phyloP scores from a whole-genome alignment of 2,329 filamentous ascomycete species.

The Shiraia bambusicola region DNA sequence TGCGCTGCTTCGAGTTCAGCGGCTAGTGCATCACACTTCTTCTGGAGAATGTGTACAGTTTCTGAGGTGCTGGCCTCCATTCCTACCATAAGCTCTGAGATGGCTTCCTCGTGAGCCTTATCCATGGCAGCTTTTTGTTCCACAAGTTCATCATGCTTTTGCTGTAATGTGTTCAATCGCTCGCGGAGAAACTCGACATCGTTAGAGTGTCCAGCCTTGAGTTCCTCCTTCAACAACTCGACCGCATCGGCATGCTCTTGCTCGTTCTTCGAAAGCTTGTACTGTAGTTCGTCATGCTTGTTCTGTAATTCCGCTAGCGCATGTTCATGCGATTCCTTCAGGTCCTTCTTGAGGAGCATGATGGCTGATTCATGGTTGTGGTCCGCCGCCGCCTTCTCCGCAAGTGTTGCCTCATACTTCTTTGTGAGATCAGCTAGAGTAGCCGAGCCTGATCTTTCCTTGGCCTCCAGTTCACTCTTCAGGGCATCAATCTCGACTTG shows the following conservation, averaged over 20 bases:
- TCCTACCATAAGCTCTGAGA: slow-evolving; percentile 37
- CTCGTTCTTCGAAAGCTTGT: slow-evolving; percentile 26
- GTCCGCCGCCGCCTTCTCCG: slow-evolving; percentile 29
- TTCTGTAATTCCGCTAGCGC: slow-evolving; percentile 26
- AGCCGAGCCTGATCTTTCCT: slow-evolving; percentile 18
- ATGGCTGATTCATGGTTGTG: slow-evolving; percentile 34
- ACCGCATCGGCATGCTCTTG: slow-evolving; percentile 37
- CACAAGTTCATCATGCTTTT: slow-evolving; percentile 26
- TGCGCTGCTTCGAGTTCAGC: slow-evolving; percentile 22
- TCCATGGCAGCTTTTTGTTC: slow-evolving; percentile 35
- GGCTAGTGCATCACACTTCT: slow-evolving; percentile 33
- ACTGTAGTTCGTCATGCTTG: slow-evolving; percentile 25
- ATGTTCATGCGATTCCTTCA: slow-evolving; percentile 31
- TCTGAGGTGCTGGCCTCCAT: slow-evolving; percentile 39
- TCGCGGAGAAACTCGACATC: slow-evolving; percentile 26
- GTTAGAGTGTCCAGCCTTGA: slow-evolving; percentile 33
- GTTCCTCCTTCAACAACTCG: slow-evolving; percentile 30
- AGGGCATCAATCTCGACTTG: slow-evolving; percentile 21
- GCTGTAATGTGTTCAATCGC: slow-evolving; percentile 30
- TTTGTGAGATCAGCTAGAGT: slow-evolving; percentile 22
- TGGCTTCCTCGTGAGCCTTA: slow-evolving; percentile 38
- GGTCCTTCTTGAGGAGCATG: slow-evolving; percentile 24
- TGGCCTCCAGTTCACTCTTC: slow-evolving; percentile 20
- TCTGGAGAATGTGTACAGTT: slow-evolving; percentile 37
- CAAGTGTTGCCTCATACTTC: slow-evolving; percentile 31